These are phyloP conservation scores for Hyaloscypha hepaticicola DNA, from an alignment of 495 filamentous ascomycete species.

Conservation along the genomic window DNA sequence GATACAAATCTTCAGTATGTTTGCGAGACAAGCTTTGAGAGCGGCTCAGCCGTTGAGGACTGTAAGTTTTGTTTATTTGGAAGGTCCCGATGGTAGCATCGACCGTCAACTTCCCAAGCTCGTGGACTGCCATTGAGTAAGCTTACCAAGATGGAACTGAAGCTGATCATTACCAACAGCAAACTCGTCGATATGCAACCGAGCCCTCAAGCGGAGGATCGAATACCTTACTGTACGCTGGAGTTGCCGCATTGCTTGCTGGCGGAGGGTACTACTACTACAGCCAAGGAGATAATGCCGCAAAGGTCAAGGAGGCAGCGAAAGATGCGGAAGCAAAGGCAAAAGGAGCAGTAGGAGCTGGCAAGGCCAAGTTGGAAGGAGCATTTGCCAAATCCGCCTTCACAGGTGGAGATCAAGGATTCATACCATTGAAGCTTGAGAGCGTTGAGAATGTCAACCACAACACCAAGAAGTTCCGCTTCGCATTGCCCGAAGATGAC, in stretches of 20 bases:
- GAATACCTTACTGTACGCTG: conserved; percentile 45
- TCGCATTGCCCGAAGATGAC: conserved; percentile 79
- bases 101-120: no score
- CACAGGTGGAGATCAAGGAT: conserved; percentile 84
- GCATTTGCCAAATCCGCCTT: conserved; percentile 56
- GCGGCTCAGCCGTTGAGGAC: conserved; percentile 46
- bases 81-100: conserved; percentile 35
- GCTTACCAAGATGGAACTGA: background rate
- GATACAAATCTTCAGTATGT: conserved; percentile 36
- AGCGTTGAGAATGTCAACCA: conserved; percentile 75
- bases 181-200: conserved; percentile 55
- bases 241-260: conserved; percentile 39
- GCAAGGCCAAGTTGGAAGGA: conserved; percentile 20
- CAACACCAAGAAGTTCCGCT: conserved; percentile 87
- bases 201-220: conserved; percentile 39
- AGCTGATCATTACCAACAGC: conserved; percentile 24
- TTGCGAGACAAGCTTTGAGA: conserved; percentile 44
- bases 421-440: conserved; percentile 74
- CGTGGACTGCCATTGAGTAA: conserved; percentile 15
- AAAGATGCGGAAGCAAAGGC: conserved; percentile 44
- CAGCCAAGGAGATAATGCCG: conserved; percentile 40
- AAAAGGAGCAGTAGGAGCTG: conserved; percentile 29
- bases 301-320: conserved; percentile 48
- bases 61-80: conserved; percentile 38
- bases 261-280: conserved; percentile 53